Percentiles rank a stretch among this genome's conserved stretches.
Evolutionary conservation across 768 basidiomycete genomes (phyloP).

Genomic region (Sporobolomyces pararoseus): DNA sequence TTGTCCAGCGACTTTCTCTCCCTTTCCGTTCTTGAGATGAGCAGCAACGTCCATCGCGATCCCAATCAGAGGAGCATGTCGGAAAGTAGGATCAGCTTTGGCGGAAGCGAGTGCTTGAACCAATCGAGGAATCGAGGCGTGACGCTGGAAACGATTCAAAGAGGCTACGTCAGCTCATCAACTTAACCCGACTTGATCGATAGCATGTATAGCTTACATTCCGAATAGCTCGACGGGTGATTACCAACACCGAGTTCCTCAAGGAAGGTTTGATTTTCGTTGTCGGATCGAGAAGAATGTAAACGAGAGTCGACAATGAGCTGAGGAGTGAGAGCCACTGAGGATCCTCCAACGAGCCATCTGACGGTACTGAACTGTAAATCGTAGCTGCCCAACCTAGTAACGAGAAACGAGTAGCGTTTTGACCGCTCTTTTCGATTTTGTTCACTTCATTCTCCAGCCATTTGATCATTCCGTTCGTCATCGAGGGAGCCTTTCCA

Average conservation of each 20-base stretch:
- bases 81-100: constrained; percentile 33
- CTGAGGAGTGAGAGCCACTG: constrained; percentile 58
- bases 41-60: constrained; percentile 54
- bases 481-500: constrained; percentile 59
- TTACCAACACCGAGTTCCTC: constrained; percentile 61
- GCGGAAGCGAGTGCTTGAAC: constrained; percentile 19
- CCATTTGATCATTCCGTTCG: constrained; percentile 70
- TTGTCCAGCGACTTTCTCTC: constrained; percentile 53
- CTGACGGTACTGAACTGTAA: constrained; percentile 54
- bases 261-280: constrained; percentile 60
- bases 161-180: too few species aligned
- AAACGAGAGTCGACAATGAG: constrained; percentile 62
- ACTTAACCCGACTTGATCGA: too few species aligned
- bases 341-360: constrained; percentile 34
- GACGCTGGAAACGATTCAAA: neutral
- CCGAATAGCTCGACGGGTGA: constrained; percentile 64
- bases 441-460: constrained; percentile 63
- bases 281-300: constrained; percentile 57
- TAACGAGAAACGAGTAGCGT: constrained; percentile 62
- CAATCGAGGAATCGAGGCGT: constrained; percentile 4
- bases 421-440: constrained; percentile 53
- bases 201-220: constrained; percentile 52
- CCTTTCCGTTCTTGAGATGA: constrained; percentile 28
- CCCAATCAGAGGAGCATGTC: constrained; percentile 60
- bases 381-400: constrained; percentile 67